Percentiles rank a stretch among this genome's conserved stretches.
These are phyloP conservation scores for Cercophora scortea DNA, from an alignment of 495 filamentous ascomycete species.

Conservation along the genomic window DNA sequence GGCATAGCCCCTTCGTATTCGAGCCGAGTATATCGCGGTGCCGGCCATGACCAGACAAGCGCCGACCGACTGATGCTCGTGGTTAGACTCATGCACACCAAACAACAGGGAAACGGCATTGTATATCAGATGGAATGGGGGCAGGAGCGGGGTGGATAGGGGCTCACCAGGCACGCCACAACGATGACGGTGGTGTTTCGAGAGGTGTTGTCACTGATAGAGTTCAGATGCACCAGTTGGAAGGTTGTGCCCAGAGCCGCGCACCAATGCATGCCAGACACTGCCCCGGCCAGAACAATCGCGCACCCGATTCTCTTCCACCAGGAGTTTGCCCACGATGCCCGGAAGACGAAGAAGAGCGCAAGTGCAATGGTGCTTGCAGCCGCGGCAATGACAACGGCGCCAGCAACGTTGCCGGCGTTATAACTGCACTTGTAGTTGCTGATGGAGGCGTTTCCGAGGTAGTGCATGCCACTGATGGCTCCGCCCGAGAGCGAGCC, in stretches of 20 bases:
- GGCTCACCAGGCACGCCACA: slow-evolving; percentile 53
- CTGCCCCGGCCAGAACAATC: slow-evolving; percentile 58
- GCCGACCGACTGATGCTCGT: slow-evolving; percentile 41
- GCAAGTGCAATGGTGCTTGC: slow-evolving; percentile 60
- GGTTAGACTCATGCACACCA: background rate
- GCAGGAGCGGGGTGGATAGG: too few relatives aligned
- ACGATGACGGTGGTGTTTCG: slow-evolving; percentile 55
- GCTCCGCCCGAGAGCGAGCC: slow-evolving; percentile 63
- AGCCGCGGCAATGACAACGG: slow-evolving; percentile 61
- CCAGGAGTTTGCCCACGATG: slow-evolving; percentile 72
- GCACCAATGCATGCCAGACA: slow-evolving; percentile 86
- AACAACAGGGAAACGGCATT: background rate
- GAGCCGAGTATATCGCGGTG: slow-evolving; percentile 47
- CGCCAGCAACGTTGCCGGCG: slow-evolving; percentile 52
- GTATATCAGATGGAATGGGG: too few relatives aligned
- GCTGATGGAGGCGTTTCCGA: slow-evolving; percentile 72
- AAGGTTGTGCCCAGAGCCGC: slow-evolving; percentile 67
- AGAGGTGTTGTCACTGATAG: slow-evolving; percentile 27
- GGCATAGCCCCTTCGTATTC: slow-evolving; percentile 44
- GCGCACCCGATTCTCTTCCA: slow-evolving; percentile 65
- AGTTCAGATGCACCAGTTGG: slow-evolving; percentile 29
- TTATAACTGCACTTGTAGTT: slow-evolving; percentile 64
- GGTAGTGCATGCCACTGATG: slow-evolving; percentile 85
- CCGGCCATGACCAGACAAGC: slow-evolving; percentile 49
- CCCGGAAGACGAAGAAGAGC: slow-evolving; percentile 69